These are phyloP conservation scores for Zygosaccharomyces lentus DNA, from an alignment of 805 yeast species.

Conservation along the genomic window DNA sequence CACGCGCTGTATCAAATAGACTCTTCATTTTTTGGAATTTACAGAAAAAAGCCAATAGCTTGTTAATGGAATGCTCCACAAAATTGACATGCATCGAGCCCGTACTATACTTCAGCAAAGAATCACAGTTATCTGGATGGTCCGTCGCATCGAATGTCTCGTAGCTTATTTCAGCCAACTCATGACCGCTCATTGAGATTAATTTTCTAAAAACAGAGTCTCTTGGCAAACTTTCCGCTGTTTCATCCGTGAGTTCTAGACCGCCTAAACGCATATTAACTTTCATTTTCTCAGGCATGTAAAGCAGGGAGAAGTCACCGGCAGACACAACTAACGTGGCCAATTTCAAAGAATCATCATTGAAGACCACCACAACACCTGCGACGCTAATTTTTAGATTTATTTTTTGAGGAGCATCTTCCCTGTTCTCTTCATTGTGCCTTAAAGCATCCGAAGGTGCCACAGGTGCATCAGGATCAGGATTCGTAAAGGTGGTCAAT, in stretches of 20 bases:
- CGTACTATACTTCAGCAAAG: constrained; percentile 40
- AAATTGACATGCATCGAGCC: constrained; percentile 76
- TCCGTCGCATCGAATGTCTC: constrained; percentile 69
- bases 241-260: constrained; percentile 69
- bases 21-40: constrained; percentile 82
- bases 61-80: constrained; percentile 73
- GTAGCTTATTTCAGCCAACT: constrained; percentile 72
- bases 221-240: constrained; percentile 56
- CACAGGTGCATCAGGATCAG: constrained; percentile 63
- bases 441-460: constrained; percentile 67
- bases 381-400: constrained; percentile 64
- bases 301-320: constrained; percentile 60
- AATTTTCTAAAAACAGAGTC: constrained; percentile 60
- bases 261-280: constrained; percentile 73
- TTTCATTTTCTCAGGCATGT: constrained; percentile 75
- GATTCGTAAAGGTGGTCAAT: constrained; percentile 83
- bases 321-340: constrained; percentile 75
- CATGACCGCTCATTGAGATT: constrained; percentile 72
- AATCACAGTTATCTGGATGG: constrained; percentile 44
- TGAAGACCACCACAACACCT: constrained; percentile 67
- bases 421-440: constrained; percentile 57
- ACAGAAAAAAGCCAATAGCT: constrained; percentile 60
- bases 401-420: constrained; percentile 67
- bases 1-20: constrained; percentile 84
- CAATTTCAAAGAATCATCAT: constrained; percentile 77